phyloP scores from a whole-genome alignment of 2,329 filamentous ascomycete species.

The Fusarium musae region DNA sequence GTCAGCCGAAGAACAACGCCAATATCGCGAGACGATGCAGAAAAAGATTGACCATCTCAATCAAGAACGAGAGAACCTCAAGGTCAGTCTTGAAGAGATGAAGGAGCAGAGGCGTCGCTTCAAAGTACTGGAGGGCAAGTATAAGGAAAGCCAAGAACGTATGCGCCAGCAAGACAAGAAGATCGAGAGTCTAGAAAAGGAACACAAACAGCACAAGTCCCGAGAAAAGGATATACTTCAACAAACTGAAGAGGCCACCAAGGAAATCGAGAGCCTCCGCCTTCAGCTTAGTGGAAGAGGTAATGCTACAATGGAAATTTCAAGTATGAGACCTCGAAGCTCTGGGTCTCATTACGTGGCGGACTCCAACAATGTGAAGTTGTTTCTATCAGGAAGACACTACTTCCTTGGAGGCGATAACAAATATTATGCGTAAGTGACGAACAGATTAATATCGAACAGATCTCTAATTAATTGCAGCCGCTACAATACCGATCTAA shows the following conservation, averaged over 20 bases:
- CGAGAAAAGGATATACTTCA: background rate
- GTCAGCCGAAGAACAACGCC: background rate
- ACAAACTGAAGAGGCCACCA: background rate
- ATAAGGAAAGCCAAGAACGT: background rate
- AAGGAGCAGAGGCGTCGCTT: background rate
- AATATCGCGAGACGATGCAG: background rate
- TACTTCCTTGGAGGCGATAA: no score
- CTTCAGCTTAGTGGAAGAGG: background rate
- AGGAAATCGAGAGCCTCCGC: fast-evolving
- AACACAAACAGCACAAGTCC: background rate
- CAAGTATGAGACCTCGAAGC: background rate
- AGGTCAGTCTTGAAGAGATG: background rate
- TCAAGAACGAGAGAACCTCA: background rate
- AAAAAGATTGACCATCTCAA: background rate
- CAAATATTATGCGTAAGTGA: no score
- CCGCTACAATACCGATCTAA: no score
- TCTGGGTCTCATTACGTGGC: background rate
- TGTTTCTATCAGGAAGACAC: no score
- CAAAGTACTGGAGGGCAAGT: background rate
- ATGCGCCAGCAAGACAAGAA: background rate
- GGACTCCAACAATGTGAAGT: no score
- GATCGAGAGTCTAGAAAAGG: background rate
- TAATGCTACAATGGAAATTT: fast-evolving
- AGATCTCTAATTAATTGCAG: no score
- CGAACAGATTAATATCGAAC: no score